phyloP scores from a whole-genome alignment of 768 basidiomycete genomes.

The Lentinula edodes region DNA sequence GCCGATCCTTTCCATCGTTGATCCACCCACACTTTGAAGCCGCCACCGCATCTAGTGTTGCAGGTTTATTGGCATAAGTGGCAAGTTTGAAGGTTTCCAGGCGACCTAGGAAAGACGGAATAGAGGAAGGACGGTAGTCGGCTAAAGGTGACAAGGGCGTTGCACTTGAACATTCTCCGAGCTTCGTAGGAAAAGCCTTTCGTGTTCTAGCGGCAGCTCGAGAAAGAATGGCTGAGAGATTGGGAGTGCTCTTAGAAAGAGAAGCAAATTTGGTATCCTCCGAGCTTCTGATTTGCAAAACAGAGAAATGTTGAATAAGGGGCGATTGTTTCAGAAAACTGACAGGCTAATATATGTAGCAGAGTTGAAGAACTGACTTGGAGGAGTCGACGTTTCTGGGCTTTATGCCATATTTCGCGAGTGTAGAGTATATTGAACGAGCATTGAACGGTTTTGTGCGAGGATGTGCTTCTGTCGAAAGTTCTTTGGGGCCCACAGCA shows the following conservation, averaged over 20 bases:
- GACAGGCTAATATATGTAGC: not conserved
- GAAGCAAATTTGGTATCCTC: conserved; percentile 7
- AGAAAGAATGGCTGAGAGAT: conserved; percentile 65
- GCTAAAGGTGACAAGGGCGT: conserved; percentile 29
- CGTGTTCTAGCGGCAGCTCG: conserved; percentile 55
- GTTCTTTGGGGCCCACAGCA: conserved; percentile 34
- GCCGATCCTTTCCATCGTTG: conserved; percentile 76
- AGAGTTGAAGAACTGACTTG: conserved; percentile 5
- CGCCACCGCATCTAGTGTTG: conserved; percentile 69
- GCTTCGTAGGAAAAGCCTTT: conserved; percentile 41
- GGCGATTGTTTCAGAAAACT: conserved; percentile 3
- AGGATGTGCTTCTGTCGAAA: conserved; percentile 34
- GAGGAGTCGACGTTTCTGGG: conserved; percentile 38
- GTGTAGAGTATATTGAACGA: conserved; percentile 68
- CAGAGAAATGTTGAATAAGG: conserved; percentile 4
- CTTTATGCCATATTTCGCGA: conserved; percentile 73
- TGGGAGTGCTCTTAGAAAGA: conserved; percentile 57
- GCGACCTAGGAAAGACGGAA: conserved; percentile 65
- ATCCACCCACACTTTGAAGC: conserved; percentile 81
- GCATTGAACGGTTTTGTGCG: conserved; percentile 47
- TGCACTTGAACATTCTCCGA: conserved; percentile 21
- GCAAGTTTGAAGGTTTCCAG: conserved; percentile 73
- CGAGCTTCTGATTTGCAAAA: not conserved
- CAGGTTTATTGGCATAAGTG: conserved; percentile 76
- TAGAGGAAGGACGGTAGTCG: conserved; percentile 78